Base-by-base conservation (phyloP, 495 filamentous ascomycete genomes). In the Cercophora newfieldiana region DNA sequence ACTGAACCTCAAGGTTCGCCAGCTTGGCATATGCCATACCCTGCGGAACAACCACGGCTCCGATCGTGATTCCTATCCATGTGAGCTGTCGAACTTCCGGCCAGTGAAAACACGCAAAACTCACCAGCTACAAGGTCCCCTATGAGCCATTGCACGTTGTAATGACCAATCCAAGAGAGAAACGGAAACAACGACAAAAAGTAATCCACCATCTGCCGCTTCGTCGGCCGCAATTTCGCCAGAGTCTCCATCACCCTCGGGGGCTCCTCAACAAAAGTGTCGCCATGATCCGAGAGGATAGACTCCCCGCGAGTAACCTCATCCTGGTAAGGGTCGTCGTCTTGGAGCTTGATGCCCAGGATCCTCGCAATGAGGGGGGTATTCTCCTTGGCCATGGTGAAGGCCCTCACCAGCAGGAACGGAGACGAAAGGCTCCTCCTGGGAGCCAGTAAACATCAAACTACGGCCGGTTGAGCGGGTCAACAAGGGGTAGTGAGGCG, bases 21-120 rank as follows among this genome's bases (percentile, higher is more conserved):
- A 99, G 80, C 68, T 89, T 84, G 25, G 95, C 94, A 77, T 99
- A 99, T 1, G 96, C 94, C 95, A 99, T 98, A 64, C 91, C 90
- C 73, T 99, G 95, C 5, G 95, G 95, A 29, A 99, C 91, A 22
- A 99, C 95, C 33, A 99, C 94, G 58, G 90, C 90, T 61, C 95
- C 95, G 60, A 98, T 94, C 6, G 95, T 99, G 72, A 99, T 90
- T 72, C 91, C 91, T 93, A 53, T 18, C 56, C 3, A 59, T 22
- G 70, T 78, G 48, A 68, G 68, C 37, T 18, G 24, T 54, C 63
- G 8, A 12, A 6, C 25, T 8, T 44, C 44, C n/a, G 10, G 8
- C 24, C 18, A 12, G 10, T 3, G 5, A 7, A 18, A 24, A 7
- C 12, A 25, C 1, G 48, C 61, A 28, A 2, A 54, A 73, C 87